phyloP scores from a whole-genome alignment of 768 basidiomycete genomes.

The Chalciporus pseudorubinellus region DNA sequence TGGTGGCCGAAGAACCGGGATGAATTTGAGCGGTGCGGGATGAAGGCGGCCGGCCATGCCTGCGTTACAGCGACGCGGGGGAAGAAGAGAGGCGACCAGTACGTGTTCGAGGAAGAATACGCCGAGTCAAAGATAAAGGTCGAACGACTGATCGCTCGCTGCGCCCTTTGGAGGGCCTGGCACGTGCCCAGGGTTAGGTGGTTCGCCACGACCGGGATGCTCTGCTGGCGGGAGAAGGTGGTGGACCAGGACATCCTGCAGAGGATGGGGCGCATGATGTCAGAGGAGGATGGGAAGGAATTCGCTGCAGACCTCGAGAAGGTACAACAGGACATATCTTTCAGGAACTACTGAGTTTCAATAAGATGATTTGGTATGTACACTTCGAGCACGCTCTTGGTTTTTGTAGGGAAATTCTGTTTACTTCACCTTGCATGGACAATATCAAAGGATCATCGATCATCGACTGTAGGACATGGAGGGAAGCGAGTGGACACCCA shows the following conservation, averaged over 20 bases:
- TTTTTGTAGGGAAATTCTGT: too few species aligned
- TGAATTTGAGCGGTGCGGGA: neutral
- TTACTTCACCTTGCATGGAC: too few species aligned
- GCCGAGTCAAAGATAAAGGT: slow-evolving; percentile 13
- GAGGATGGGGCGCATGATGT: neutral
- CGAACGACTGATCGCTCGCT: neutral
- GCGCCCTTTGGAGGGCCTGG: neutral
- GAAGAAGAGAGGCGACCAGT: slow-evolving; percentile 9
- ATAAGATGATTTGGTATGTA: neutral
- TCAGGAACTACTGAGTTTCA: neutral
- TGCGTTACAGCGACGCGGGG: neutral
- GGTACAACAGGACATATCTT: neutral
- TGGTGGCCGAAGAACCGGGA: neutral
- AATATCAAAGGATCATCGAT: too few species aligned
- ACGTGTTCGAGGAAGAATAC: slow-evolving; percentile 24
- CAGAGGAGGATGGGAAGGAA: neutral
- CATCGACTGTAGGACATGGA: too few species aligned
- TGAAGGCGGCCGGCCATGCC: neutral
- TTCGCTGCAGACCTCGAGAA: slow-evolving; percentile 8
- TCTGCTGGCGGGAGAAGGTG: neutral
- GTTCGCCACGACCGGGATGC: neutral
- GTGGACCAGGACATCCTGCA: neutral
- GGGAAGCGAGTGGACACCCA: too few species aligned
- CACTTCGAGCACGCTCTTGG: neutral
- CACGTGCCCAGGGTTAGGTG: slow-evolving; percentile 1